A percentile compares a stretch with the other conserved stretches of the same genome.
phyloP scores from a whole-genome alignment of 2,329 filamentous ascomycete species.

The Talaromyces sp. region DNA sequence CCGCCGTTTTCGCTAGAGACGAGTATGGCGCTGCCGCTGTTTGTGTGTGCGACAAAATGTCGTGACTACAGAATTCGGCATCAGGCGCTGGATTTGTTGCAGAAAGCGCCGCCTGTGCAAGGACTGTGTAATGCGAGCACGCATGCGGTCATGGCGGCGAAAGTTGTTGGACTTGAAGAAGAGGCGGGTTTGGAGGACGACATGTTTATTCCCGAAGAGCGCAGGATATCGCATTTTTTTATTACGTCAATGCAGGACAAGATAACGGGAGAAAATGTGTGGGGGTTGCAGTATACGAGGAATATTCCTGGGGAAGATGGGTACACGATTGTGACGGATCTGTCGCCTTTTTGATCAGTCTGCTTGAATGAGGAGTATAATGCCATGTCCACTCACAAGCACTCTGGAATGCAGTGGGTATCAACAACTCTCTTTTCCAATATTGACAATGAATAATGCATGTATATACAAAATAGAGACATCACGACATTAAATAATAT shows the following conservation, averaged over 20 bases:
- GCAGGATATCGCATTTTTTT: background rate
- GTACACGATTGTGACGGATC: background rate
- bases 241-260: background rate
- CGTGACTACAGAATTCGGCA: conserved; percentile 26
- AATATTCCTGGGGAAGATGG: background rate
- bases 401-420: too few species aligned
- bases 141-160: background rate
- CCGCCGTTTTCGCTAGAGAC: conserved; percentile 29
- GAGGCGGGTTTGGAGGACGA: too few species aligned
- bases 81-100: conserved; percentile 22
- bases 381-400: too few species aligned
- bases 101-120: conserved; percentile 20
- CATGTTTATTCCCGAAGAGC: background rate
- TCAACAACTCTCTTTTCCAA: background rate
- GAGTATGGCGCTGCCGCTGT: conserved; percentile 24
- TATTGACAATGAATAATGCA: background rate
- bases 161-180: background rate
- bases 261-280: background rate
- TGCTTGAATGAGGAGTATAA: background rate
- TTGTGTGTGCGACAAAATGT: conserved; percentile 26
- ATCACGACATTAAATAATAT: background rate
- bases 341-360: background rate
- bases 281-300: background rate
- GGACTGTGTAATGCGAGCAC: conserved; percentile 12
- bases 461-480: background rate